Conservation (phyloP, 2,329 filamentous ascomycete genomes). For the Cytospora mali region DNA sequence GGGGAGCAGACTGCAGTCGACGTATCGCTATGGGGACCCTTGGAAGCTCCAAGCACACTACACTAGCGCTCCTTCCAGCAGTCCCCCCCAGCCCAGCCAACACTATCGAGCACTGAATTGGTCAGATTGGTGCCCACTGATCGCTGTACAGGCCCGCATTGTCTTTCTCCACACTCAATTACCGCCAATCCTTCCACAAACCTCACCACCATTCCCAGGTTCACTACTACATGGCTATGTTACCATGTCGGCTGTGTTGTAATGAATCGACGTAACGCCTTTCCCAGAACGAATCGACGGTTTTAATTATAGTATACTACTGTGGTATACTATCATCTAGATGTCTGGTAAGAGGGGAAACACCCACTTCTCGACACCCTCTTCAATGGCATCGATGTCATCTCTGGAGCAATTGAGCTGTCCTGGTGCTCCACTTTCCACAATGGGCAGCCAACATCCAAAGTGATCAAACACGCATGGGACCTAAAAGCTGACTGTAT, state of each 20-base stretch:
- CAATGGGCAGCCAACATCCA: background rate
- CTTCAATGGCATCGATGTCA: background rate
- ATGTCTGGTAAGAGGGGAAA: background rate
- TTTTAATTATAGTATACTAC: no score
- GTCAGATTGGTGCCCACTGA: background rate
- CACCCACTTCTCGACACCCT: background rate
- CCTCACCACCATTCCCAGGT: background rate
- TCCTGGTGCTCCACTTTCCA: background rate
- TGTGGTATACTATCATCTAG: no score
- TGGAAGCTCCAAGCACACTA: no score
- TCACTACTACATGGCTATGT: background rate
- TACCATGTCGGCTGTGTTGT: no score
- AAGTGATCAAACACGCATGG: background rate
- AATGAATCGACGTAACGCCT: no score
- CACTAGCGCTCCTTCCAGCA: background rate
- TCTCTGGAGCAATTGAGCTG: background rate
- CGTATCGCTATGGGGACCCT: no score
- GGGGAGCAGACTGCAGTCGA: no score
- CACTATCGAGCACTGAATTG: background rate
- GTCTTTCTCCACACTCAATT: constrained; percentile 6
- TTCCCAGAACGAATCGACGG: no score
- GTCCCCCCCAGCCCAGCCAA: background rate
- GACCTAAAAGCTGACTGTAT: background rate
- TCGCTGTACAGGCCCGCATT: background rate
- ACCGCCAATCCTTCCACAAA: constrained; percentile 16